Evolutionary conservation across 768 basidiomycete species (phyloP).

Genomic region (Xanthoconium purpureum): DNA sequence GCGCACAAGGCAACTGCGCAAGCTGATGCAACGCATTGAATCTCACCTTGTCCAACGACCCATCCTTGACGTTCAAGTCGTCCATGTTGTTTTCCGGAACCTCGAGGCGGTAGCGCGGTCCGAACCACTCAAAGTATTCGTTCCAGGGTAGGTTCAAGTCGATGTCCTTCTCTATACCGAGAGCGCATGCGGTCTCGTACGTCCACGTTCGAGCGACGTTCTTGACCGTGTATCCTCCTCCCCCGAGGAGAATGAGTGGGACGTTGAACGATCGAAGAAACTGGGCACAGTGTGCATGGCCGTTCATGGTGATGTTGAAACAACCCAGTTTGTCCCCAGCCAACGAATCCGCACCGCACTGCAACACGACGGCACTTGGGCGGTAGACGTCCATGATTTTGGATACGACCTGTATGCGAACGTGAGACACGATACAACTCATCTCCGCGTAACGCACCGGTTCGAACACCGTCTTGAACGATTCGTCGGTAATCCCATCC

Average conservation of each 20-base stretch:
- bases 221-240: conserved; percentile 95
- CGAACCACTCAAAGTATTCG: conserved; percentile 96
- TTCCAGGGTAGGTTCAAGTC: conserved; percentile 81
- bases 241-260: conserved; percentile 88
- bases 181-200: conserved; percentile 92
- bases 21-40: conserved; percentile 57
- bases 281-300: conserved; percentile 88
- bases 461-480: conserved; percentile 85
- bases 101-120: conserved; percentile 89
- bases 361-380: conserved; percentile 85
- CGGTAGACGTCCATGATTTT: conserved; percentile 84
- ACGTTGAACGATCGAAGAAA: conserved; percentile 80
- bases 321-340: conserved; percentile 94
- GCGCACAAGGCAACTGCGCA: conserved; percentile 63
- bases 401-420: conserved; percentile 59
- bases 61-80: conserved; percentile 80
- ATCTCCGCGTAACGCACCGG: conserved; percentile 53
- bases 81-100: conserved; percentile 94
- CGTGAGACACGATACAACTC: not conserved
- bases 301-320: conserved; percentile 94
- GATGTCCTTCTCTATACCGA: conserved; percentile 79
- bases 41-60: conserved; percentile 77
- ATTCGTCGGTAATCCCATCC: conserved; percentile 91
- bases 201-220: conserved; percentile 96
- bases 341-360: conserved; percentile 95